phyloP scores from a whole-genome alignment of 352 stramenopile species.

The Phytopythium aichiense region DNA sequence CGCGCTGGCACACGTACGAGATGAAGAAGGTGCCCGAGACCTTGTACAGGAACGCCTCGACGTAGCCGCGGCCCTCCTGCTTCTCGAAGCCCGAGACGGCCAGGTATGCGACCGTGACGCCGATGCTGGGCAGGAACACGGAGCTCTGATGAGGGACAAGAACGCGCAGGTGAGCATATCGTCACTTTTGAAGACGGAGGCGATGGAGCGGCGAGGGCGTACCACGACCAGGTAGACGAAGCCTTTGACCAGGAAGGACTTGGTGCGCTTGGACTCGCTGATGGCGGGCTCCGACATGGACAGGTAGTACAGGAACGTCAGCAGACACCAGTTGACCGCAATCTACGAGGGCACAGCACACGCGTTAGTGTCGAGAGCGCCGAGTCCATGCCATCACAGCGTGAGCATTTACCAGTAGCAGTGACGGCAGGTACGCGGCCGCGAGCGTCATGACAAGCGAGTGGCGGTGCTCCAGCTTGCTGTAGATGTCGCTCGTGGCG shows the following conservation, averaged over 20 bases:
- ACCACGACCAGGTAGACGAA: constrained; percentile 78
- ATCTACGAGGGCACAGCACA: constrained; percentile 33
- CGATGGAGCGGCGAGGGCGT: constrained; percentile 10
- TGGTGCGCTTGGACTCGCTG: constrained; percentile 59
- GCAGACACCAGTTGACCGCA: constrained; percentile 65
- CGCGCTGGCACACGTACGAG: constrained; percentile 78
- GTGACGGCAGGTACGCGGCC: constrained; percentile 64
- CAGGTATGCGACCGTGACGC: constrained; percentile 72
- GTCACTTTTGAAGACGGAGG: background rate
- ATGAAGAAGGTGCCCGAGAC: constrained; percentile 86
- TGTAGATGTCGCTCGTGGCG: constrained; percentile 57
- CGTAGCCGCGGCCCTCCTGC: constrained; percentile 45
- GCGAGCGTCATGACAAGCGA: constrained; percentile 55
- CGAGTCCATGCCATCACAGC: background rate
- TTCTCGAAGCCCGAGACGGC: constrained; percentile 55
- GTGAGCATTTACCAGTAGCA: constrained; percentile 47
- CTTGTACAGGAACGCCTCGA: constrained; percentile 82
- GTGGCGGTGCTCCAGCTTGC: constrained; percentile 34
- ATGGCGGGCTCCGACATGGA: constrained; percentile 64
- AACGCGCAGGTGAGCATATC: background rate
- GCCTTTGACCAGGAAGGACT: constrained; percentile 70
- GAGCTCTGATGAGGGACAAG: constrained; percentile 40
- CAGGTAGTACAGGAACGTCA: constrained; percentile 66
- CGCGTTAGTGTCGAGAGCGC: background rate
- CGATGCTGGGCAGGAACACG: constrained; percentile 73